Evolutionary conservation across 192 early-diverging fungal genomes (phyloP).

Genomic region (Backusella parvicylindrica): DNA sequence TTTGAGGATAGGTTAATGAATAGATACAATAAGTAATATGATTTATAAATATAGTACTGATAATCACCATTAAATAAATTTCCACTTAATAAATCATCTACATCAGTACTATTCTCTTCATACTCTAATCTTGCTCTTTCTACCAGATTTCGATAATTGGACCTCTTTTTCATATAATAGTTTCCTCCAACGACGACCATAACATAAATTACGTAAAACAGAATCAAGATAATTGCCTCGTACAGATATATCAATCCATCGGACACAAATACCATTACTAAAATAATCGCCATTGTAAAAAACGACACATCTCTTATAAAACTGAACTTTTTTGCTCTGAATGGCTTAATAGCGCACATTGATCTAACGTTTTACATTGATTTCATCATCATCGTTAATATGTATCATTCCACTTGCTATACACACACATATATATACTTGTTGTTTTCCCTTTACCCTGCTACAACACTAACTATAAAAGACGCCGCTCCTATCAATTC

Average conservation of each 20-base stretch:
- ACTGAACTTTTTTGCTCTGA: slow-evolving; percentile 59
- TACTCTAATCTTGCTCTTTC: slow-evolving; percentile 46
- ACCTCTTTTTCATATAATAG: slow-evolving; percentile 41
- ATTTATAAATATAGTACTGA: no score
- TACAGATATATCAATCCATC: slow-evolving; percentile 54
- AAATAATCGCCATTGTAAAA: slow-evolving; percentile 59
- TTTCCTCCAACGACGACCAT: slow-evolving; percentile 55
- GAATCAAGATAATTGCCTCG: slow-evolving; percentile 53
- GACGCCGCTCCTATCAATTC: slow-evolving; percentile 84
- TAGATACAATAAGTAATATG: not conserved
- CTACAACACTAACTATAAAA: slow-evolving; percentile 40
- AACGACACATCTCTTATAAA: slow-evolving; percentile 83
- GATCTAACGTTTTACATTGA: slow-evolving; percentile 34
- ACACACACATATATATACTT: not conserved
- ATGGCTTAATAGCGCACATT: slow-evolving; percentile 79
- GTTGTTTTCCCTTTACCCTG: slow-evolving; percentile 19
- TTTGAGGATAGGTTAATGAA: not conserved
- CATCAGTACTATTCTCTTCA: slow-evolving; percentile 34
- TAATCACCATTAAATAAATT: slow-evolving; percentile 11
- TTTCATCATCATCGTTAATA: not conserved
- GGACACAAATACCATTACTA: slow-evolving; percentile 48
- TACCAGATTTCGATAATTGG: slow-evolving; percentile 37
- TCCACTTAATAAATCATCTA: slow-evolving; percentile 29
- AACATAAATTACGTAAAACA: slow-evolving; percentile 62
- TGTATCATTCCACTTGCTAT: not conserved